Percentiles rank a stretch among this genome's conserved stretches.
phyloP scores from a whole-genome alignment of 108 stramenopile genomes.

The Mayamaea pseudoterrestris region DNA sequence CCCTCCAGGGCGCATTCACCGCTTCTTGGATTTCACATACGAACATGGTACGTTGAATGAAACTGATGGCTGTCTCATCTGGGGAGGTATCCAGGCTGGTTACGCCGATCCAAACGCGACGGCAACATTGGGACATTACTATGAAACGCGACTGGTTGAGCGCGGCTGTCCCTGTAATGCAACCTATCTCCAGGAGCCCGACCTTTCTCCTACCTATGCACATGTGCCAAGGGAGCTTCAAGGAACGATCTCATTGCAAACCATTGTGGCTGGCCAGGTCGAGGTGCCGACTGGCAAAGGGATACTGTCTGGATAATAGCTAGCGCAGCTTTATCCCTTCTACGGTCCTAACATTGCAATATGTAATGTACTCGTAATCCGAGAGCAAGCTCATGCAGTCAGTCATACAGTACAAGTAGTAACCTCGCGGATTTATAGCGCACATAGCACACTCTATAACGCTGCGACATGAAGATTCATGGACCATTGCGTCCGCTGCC shows the following conservation, averaged over 20 bases:
- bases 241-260: neutral
- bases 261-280: slow-evolving; percentile 5
- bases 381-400: too few relatives aligned
- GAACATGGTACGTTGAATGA: slow-evolving; percentile 43
- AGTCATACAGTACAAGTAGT: too few relatives aligned
- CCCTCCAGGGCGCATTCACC: slow-evolving; percentile 46
- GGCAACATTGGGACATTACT: slow-evolving; percentile 11
- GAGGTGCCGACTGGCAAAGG: slow-evolving; percentile 8
- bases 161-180: slow-evolving; percentile 4
- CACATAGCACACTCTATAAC: too few relatives aligned
- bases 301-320: slow-evolving; percentile 5
- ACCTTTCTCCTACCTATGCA: slow-evolving; percentile 10
- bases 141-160: slow-evolving; percentile 10
- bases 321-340: neutral
- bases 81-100: slow-evolving; percentile 46
- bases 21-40: slow-evolving; percentile 71
- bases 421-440: too few relatives aligned
- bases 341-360: too few relatives aligned
- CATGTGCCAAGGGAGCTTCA: neutral
- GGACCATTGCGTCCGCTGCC: too few relatives aligned
- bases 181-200: neutral
- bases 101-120: slow-evolving; percentile 28
- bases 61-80: slow-evolving; percentile 28
- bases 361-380: too few relatives aligned
- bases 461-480: too few relatives aligned